These are phyloP conservation scores for Pseudogymnoascus destructans DNA, from an alignment of 2,329 filamentous ascomycete species.

Conservation along the genomic window DNA sequence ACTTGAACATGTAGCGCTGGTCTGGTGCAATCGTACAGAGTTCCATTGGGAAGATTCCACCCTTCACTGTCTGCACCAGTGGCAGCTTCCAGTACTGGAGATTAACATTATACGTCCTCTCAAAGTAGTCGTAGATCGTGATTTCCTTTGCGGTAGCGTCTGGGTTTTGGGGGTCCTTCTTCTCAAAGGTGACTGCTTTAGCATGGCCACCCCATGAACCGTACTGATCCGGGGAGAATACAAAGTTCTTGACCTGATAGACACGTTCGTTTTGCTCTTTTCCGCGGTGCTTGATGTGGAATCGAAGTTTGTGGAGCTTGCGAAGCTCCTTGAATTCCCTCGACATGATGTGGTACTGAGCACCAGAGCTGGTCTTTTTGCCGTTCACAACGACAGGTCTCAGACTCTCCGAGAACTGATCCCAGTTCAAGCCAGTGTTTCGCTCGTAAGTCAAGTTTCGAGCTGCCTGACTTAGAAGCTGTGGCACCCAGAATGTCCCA, in stretches of 20 bases:
- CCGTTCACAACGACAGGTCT: constrained; percentile 13
- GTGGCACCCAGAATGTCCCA: constrained; percentile 65
- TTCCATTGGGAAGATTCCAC: constrained; percentile 48
- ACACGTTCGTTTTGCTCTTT: constrained; percentile 34
- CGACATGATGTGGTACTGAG: constrained; percentile 24
- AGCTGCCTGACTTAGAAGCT: constrained; percentile 27
- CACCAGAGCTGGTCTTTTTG: constrained; percentile 19
- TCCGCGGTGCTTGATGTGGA: constrained; percentile 41
- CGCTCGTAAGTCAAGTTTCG: constrained; percentile 22
- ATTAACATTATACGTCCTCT: constrained; percentile 38
- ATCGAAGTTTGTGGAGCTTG: constrained; percentile 41
- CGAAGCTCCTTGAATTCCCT: constrained; percentile 42
- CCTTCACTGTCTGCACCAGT: constrained; percentile 42
- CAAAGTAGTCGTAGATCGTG: constrained; percentile 42
- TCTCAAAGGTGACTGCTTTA: constrained; percentile 42
- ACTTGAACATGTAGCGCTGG: constrained; percentile 51
- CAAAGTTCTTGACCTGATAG: constrained; percentile 40
- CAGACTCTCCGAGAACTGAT: constrained; percentile 18
- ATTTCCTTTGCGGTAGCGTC: constrained; percentile 25
- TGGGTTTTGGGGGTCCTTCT: constrained; percentile 31
- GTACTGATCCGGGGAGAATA: constrained; percentile 30
- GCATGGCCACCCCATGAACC: constrained; percentile 36
- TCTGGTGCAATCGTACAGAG: constrained; percentile 38
- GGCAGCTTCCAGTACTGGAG: constrained; percentile 39
- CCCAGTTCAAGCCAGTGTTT: constrained; percentile 18